Base-by-base conservation (phyloP, 306 rosid genomes). In the Vigna nakashimae region DNA sequence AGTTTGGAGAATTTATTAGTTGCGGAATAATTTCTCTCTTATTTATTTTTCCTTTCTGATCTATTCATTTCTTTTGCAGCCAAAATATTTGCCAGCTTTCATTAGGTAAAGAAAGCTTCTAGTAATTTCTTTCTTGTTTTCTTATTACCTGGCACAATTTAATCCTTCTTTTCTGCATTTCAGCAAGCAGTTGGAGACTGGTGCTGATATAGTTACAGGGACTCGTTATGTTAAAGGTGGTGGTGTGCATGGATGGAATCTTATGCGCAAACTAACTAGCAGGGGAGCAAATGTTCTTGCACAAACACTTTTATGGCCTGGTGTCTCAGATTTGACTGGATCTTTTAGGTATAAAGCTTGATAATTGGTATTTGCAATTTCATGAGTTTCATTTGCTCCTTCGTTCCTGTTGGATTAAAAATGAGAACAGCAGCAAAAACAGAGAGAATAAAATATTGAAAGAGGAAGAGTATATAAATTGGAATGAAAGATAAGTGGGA, bases 231-330 rank as follows among this genome's bases (percentile, higher is more conserved):
- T 92, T 70, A 85, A 79, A 87, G 97, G 91, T 13, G 99, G 99
- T 1, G 97, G 98, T 73, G 97, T 95, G 53, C 97, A 95, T 89
- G 99, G 99, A 77, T 95, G 99, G 99, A 95, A 88, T 88, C 98
- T 95, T 67, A 92, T 95, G 97, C 97, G 98, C 86, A 95, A 95
- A 70, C 87, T 95, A 66, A 95, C 99, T n/a, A 95, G 98, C 80
- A 85, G 99, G 71, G 98, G 99, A 51, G 99, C 99, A 22, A 95
- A 95, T 85, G 99, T 95, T 82, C 98, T 95, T 50, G 98, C 98
- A 15, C 98, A 95, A 51, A 95, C 99, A 57, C 89, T 95, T 83
- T 80, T 95, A 50, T 89, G 98, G 99, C 98, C 99, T 14, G 98
- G 98, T 77, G 99, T 85, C 75, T 95, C 99, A 65, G 99, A 95